phyloP scores from a whole-genome alignment of 371 early-diverging fungal species.

The Rhizopus delemar region DNA sequence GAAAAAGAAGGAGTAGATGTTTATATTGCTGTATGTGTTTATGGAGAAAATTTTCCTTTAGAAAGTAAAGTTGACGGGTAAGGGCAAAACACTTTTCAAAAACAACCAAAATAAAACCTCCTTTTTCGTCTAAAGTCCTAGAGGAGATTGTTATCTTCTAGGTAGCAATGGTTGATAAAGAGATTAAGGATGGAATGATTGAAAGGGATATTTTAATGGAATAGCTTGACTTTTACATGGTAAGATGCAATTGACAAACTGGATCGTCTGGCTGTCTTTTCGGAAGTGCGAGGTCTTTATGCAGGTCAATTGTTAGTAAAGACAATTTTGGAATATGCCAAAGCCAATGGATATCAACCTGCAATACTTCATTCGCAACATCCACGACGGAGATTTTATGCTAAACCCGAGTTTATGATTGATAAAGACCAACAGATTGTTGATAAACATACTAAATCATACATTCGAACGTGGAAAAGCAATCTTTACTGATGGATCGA shows the following conservation, averaged over 20 bases:
- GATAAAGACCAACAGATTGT: slow-evolving; percentile 38
- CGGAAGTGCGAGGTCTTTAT: slow-evolving; percentile 37
- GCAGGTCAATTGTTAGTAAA: slow-evolving; percentile 36
- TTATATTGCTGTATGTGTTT: too few relatives aligned
- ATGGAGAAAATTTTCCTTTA: too few relatives aligned
- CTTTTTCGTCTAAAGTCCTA: background rate
- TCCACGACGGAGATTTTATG: slow-evolving; percentile 46
- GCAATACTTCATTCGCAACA: slow-evolving; percentile 40
- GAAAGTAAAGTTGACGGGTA: too few relatives aligned
- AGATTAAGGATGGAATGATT: slow-evolving; percentile 5
- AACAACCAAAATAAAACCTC: too few relatives aligned
- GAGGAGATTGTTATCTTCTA: slow-evolving; percentile 28
- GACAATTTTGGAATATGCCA: slow-evolving; percentile 22
- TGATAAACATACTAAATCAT: slow-evolving; percentile 47
- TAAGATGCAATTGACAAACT: slow-evolving; percentile 29
- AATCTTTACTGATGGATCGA: background rate
- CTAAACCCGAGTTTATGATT: slow-evolving; percentile 41
- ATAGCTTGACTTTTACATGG: slow-evolving; percentile 27
- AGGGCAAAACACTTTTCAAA: too few relatives aligned
- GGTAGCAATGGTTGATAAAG: slow-evolving; percentile 28
- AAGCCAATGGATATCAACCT: slow-evolving; percentile 14
- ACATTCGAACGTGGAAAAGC: slow-evolving; percentile 42
- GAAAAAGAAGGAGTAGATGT: too few relatives aligned
- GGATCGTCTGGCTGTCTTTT: slow-evolving; percentile 46
- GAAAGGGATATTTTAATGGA: slow-evolving; percentile 31